Evolutionary conservation across 164 flowering plant species (phyloP).

Genomic region (Vitis riparia): DNA sequence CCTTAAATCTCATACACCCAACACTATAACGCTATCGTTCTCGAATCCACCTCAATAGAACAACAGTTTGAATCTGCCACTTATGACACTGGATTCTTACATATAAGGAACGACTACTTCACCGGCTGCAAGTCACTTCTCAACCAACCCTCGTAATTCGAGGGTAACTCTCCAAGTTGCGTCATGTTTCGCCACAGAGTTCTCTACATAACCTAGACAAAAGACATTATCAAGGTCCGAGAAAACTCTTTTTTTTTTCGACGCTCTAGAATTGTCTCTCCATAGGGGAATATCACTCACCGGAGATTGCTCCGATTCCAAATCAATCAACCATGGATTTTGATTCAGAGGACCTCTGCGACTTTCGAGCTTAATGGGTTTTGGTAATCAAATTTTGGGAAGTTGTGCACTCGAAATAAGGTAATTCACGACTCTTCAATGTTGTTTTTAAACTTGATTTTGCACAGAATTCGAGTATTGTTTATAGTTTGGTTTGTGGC

Average conservation of each 20-base stretch:
- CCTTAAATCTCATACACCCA: conserved; percentile 12
- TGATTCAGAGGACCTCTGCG: neutral
- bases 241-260: neutral
- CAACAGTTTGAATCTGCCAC: too few species aligned
- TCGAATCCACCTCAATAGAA: neutral
- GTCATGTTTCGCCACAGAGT: neutral
- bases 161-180: neutral
- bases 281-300: neutral
- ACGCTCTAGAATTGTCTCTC: neutral
- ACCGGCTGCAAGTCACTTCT: conserved; percentile 20
- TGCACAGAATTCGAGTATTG: conserved; percentile 16
- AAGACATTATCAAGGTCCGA: conserved; percentile 4
- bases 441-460: conserved; percentile 34
- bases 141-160: neutral
- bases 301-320: neutral
- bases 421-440: conserved; percentile 7
- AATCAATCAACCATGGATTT: conserved; percentile 16
- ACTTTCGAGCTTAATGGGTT: conserved; percentile 31
- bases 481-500: conserved; percentile 30
- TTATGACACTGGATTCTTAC: neutral
- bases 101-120: conserved; percentile 13
- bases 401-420: conserved; percentile 23
- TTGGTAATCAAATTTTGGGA: conserved; percentile 33
- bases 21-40: conserved; percentile 24
- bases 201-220: neutral